Percentiles rank a stretch among this genome's conserved stretches.
Conservation (phyloP, 176 grass and related monocot genomes). For the sorghum (Sorghum bicolor) region DNA sequence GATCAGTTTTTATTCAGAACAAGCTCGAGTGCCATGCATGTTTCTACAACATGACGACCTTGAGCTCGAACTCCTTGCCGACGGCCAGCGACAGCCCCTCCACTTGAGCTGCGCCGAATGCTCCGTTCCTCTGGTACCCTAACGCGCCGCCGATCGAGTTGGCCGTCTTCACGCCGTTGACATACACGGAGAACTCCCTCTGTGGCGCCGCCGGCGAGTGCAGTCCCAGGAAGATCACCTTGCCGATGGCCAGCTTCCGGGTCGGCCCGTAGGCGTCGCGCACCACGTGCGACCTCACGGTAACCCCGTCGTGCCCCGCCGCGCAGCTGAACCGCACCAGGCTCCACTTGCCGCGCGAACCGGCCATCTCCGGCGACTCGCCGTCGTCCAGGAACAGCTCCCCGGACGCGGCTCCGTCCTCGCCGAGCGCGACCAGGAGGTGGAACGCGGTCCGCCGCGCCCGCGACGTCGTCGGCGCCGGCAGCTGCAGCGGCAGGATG, state of each 20-base stretch:
- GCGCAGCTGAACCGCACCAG: slow-evolving; percentile 41
- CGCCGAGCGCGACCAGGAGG: slow-evolving; percentile 53
- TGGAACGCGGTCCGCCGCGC: slow-evolving; percentile 48
- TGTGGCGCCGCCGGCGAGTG: neutral
- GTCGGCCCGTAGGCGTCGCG: slow-evolving; percentile 45
- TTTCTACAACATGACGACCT: slow-evolving; percentile 33
- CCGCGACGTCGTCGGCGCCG: slow-evolving; percentile 38
- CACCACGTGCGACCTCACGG: slow-evolving; percentile 49
- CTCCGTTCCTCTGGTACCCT: neutral
- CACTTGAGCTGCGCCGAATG: slow-evolving; percentile 35
- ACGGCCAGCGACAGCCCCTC: slow-evolving; percentile 51
- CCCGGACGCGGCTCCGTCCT: slow-evolving; percentile 36
- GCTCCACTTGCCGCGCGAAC: slow-evolving; percentile 30
- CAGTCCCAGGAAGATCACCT: slow-evolving; percentile 66
- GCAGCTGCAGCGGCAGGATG: slow-evolving; percentile 55
- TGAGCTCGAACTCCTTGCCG: slow-evolving; percentile 61
- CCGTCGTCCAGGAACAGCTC: slow-evolving; percentile 78
- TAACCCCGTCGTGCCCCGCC: slow-evolving; percentile 9
- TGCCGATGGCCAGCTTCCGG: slow-evolving; percentile 36
- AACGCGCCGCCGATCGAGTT: slow-evolving; percentile 5
- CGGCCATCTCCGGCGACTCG: slow-evolving; percentile 64
- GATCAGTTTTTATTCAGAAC: neutral
- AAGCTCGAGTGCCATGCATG: neutral
- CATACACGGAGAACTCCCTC: slow-evolving; percentile 10
- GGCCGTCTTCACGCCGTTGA: slow-evolving; percentile 27